Conservation (phyloP, 177 flowering plant species). For the Vitis hybrid region DNA sequence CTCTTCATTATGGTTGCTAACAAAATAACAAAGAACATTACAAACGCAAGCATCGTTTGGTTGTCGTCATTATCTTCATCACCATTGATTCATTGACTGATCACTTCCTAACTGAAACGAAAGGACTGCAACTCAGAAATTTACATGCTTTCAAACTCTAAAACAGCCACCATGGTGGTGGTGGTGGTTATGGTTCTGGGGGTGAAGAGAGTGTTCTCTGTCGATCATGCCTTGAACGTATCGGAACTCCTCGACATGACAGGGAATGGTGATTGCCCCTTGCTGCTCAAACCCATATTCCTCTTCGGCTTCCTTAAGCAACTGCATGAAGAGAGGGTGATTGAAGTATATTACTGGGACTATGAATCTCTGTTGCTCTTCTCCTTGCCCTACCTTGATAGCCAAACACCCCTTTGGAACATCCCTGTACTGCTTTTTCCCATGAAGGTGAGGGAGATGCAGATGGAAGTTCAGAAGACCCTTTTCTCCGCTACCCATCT, state of each 20-base stretch:
- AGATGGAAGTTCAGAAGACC: constrained; percentile 36
- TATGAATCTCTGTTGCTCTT: constrained; percentile 49
- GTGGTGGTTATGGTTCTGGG: constrained; percentile 29
- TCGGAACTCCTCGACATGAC: constrained; percentile 49
- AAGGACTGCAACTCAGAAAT: background rate
- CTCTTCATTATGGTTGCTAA: constrained; percentile 9
- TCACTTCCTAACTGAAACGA: background rate
- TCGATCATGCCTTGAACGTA: constrained; percentile 46
- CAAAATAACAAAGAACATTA: background rate
- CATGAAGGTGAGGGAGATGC: constrained; percentile 47
- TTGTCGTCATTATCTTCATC: constrained; percentile 12
- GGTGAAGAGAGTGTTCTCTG: constrained; percentile 30
- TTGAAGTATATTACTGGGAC: constrained; percentile 58
- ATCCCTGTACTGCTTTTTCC: constrained; percentile 32
- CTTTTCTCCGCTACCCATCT: constrained; percentile 53
- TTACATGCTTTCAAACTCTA: constrained; percentile 27
- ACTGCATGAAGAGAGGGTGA: constrained; percentile 56
- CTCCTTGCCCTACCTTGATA: constrained; percentile 48
- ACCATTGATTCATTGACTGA: background rate
- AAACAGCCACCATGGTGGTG: constrained; percentile 43
- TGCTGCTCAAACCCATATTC: constrained; percentile 68
- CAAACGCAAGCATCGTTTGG: constrained; percentile 5
- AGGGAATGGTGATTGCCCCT: constrained; percentile 62
- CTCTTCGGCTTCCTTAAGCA: constrained; percentile 59
- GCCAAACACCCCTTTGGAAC: constrained; percentile 65